Conservation (phyloP, 495 filamentous ascomycete genomes). For the Parathielavia hyrcaniae region DNA sequence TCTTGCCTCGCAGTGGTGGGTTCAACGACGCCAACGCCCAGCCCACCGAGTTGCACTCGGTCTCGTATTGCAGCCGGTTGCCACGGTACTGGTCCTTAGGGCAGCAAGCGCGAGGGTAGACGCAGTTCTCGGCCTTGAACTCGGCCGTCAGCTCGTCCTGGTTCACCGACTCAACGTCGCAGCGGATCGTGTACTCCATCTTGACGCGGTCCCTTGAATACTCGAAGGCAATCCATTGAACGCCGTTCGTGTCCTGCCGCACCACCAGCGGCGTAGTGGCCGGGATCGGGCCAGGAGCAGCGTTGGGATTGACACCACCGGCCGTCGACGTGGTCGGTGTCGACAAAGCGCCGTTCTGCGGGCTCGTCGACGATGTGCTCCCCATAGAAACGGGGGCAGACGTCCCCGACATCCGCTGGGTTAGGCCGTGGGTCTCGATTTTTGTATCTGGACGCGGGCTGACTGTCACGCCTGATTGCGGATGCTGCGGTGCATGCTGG, state of each 20-base stretch:
- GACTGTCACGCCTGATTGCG: constrained; percentile 50
- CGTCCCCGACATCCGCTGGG: constrained; percentile 48
- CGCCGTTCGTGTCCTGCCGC: constrained; percentile 89
- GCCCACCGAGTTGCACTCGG: constrained; percentile 95
- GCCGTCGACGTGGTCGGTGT: constrained; percentile 41
- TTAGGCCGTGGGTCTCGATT: constrained; percentile 52
- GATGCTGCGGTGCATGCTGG: constrained; percentile 43
- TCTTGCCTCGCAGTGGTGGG: constrained; percentile 80
- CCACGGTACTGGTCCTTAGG: constrained; percentile 92
- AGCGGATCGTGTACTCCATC: constrained; percentile 99
- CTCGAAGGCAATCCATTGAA: constrained; percentile 98
- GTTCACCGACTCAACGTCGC: constrained; percentile 94
- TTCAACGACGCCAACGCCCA: constrained; percentile 95
- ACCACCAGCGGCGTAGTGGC: constrained; percentile 94
- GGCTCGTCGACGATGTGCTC: constrained; percentile 35
- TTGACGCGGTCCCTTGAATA: constrained; percentile 97
- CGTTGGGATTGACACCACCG: constrained; percentile 67
- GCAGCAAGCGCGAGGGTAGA: constrained; percentile 93
- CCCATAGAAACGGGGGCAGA: constrained; percentile 51
- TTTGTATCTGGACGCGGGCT: constrained; percentile 54
- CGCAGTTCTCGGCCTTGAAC: constrained; percentile 97
- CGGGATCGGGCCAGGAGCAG: constrained; percentile 97
- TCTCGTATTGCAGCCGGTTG: constrained; percentile 92
- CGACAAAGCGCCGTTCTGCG: constrained; percentile 49
- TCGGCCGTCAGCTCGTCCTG: constrained; percentile 76